A percentile compares a stretch with the other conserved stretches of the same genome.
Conservation (phyloP, 257 asterid genomes). For the Dorcoceras hygrometricum region DNA sequence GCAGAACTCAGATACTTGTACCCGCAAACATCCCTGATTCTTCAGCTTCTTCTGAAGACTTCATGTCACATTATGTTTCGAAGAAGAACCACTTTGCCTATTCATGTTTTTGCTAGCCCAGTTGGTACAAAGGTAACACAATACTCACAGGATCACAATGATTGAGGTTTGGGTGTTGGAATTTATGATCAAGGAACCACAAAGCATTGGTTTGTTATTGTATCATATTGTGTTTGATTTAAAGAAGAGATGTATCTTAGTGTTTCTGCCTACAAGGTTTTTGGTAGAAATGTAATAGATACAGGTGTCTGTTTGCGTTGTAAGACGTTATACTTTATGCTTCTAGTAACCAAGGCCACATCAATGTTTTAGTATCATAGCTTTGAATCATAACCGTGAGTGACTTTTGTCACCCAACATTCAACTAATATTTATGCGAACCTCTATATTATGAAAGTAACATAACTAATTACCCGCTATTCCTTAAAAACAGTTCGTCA, state of each 20-base stretch:
- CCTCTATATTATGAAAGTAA: too few relatives aligned
- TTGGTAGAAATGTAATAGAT: constrained; percentile 35
- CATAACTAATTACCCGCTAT: too few relatives aligned
- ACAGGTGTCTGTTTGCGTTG: constrained; percentile 28
- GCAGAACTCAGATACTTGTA: constrained; percentile 67
- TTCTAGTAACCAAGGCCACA: constrained; percentile 27
- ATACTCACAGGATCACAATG: constrained; percentile 16
- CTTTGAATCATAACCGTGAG: too few relatives aligned
- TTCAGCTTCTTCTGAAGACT: constrained; percentile 57
- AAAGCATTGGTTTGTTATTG: constrained; percentile 26
- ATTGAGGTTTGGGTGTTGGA: constrained; percentile 3
- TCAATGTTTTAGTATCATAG: constrained; percentile 23
- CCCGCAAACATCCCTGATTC: constrained; percentile 53
- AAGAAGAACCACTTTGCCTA: constrained; percentile 79
- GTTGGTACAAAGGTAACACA: not conserved
- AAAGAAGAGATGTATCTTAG: constrained; percentile 22
- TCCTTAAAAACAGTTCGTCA: too few relatives aligned
- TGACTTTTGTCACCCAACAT: too few relatives aligned
- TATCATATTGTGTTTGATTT: constrained; percentile 15
- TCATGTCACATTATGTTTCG: constrained; percentile 61
- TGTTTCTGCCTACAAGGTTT: constrained; percentile 22
- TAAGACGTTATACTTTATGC: constrained; percentile 23
- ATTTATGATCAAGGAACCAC: constrained; percentile 20
- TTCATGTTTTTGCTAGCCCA: constrained; percentile 67
- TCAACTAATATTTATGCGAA: too few relatives aligned